These are phyloP conservation scores for Besnoitia besnoiti DNA, from an alignment of 169 alveolate genomes.

Conservation along the genomic window DNA sequence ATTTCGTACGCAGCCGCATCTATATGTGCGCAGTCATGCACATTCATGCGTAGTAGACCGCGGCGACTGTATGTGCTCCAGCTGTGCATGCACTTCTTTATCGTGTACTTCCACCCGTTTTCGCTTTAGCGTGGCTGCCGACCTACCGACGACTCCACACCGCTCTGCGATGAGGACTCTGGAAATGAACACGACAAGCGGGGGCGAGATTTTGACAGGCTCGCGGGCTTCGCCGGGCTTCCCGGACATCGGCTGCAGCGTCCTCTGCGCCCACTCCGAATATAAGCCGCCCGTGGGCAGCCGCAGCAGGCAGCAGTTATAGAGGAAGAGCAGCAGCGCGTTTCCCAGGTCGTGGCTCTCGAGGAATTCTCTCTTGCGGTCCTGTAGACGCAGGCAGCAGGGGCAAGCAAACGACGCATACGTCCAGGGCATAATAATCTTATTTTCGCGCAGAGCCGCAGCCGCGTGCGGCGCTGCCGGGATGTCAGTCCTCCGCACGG, in stretches of 20 bases:
- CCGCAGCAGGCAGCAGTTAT: neutral
- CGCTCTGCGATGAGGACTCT: constrained; percentile 13
- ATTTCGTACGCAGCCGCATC: too few species aligned
- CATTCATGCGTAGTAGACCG: too few species aligned
- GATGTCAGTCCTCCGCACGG: too few species aligned
- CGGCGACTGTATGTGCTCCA: too few species aligned
- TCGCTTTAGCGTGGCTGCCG: too few species aligned
- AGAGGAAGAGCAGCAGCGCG: constrained; percentile 17
- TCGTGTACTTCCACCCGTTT: too few species aligned
- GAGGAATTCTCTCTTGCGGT: neutral
- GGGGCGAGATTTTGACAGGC: neutral
- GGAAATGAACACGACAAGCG: constrained; percentile 2
- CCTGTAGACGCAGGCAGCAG: neutral
- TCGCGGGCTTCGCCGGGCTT: neutral
- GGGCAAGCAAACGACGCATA: neutral
- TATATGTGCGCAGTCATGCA: too few species aligned
- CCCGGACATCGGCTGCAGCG: neutral
- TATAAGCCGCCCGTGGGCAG: neutral
- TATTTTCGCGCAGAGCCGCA: neutral
- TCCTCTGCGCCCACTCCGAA: neutral
- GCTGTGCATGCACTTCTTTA: too few species aligned
- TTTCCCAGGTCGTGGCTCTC: neutral
- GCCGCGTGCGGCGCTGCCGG: too few species aligned
- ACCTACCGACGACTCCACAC: neutral
- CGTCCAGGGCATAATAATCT: neutral